Evolutionary conservation across 2,329 filamentous ascomycete species (phyloP), one percentile per base, ranked within the genome.

Genomic region (Purpureocillium takamizusanense): DNA sequence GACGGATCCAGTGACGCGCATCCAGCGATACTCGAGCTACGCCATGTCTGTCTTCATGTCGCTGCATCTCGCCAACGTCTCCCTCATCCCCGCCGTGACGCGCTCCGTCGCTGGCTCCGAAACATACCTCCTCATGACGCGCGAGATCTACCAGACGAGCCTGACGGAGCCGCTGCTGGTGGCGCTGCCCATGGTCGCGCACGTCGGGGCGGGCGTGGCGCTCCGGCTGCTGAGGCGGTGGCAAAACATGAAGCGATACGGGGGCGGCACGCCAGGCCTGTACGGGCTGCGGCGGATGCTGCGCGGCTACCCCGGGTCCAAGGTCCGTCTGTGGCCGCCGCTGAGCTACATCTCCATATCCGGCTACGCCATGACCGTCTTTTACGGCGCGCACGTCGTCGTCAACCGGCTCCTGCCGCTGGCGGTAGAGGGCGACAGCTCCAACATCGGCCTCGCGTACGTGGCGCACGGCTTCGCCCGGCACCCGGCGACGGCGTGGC

Each of bases 11-110:
- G 52, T 57, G 14, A 54, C 53, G 34, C 77, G 84, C 35, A 70
- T 92, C 28, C 92, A 97, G 60, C 83, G 79, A 58, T 95, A 94
- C 69, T 92, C 87, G 1, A 87, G 84, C 48, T 94, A 95, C 65
- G 78, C 84, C 47, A 89, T 86, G 54, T 78, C 77, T 45, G 65
- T 86, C 47, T 94, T 90, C 65, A 73, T 82, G 27, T 70, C 77
- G 23, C 70, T 92, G 41, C 88, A 94, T 64, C 68, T 92, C 45
- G 72, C 80, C 52, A 94, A 89, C 51, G 90, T 86, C 27, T 86
- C 86, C 7, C 59, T 94, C 32, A 81, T 94, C 46, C 88, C 87
- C 0, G 75, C 92, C 29, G 51, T 81, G 36, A 86, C 84, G 31
- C 76, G 72, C 41, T 86, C 83, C 33, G 76, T 92, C 7, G 66